Conservation (phyloP, 192 early-diverging fungal genomes). For the Coemansia sp. region DNA sequence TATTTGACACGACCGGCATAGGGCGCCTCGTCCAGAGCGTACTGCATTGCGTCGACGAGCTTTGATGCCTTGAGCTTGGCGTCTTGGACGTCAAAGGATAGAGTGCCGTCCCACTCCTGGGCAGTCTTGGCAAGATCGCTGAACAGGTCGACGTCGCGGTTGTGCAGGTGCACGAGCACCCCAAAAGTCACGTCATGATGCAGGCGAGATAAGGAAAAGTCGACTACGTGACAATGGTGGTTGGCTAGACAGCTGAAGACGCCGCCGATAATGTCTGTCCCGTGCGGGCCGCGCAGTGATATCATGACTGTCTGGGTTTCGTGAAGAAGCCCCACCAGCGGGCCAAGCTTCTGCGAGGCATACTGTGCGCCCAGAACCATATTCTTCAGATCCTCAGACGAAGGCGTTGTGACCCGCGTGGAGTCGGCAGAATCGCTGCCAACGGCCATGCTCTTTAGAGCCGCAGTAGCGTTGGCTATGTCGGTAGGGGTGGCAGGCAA, state of each 20-base stretch:
- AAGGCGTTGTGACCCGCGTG: conserved; percentile 23
- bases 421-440: neutral
- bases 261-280: conserved; percentile 87
- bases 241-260: conserved; percentile 72
- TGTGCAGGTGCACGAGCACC: conserved; percentile 72
- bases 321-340: conserved; percentile 40
- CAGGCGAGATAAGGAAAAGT: conserved; percentile 84
- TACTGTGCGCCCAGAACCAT: conserved; percentile 53
- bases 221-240: conserved; percentile 75
- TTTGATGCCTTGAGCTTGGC: conserved; percentile 60
- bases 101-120: conserved; percentile 80
- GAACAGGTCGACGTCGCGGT: conserved; percentile 76
- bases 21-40: conserved; percentile 71
- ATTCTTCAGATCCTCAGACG: conserved; percentile 10
- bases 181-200: conserved; percentile 96
- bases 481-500: conserved; percentile 7
- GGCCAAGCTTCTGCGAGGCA: conserved; percentile 53
- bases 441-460: conserved; percentile 18
- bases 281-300: conserved; percentile 81
- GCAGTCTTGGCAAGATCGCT: conserved; percentile 72
- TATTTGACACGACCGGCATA: conserved; percentile 83
- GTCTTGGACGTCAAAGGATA: conserved; percentile 77
- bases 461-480: conserved; percentile 19
- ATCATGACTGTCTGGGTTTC: conserved; percentile 74
- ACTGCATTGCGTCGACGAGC: conserved; percentile 53